Evolutionary conservation across 495 filamentous ascomycete genomes (phyloP).

Genomic region (Tuber indicum): DNA sequence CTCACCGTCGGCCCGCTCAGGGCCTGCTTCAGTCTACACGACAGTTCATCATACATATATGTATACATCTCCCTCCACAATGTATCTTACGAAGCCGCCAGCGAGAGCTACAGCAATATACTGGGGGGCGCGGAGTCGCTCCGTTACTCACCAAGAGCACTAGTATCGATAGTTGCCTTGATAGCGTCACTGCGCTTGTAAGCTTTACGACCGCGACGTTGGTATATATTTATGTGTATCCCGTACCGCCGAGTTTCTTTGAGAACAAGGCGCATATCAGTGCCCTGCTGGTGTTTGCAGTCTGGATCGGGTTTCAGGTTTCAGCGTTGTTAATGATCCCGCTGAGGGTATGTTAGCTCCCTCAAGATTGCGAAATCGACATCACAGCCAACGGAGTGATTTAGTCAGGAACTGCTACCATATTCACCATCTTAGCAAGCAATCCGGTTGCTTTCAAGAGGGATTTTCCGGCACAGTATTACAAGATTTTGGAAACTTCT

Average conservation of each 20-base stretch:
- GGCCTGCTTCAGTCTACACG: not conserved
- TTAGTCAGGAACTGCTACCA: not conserved
- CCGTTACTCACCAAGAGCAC: not conserved
- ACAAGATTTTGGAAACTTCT: not conserved
- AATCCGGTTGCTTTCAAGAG: not conserved
- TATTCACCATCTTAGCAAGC: not conserved
- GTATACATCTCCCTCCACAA: not conserved
- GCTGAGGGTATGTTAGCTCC: not conserved
- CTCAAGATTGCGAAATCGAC: not conserved
- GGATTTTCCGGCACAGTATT: not conserved
- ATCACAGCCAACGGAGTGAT: not conserved
- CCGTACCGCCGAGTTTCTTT: not conserved
- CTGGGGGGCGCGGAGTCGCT: not conserved
- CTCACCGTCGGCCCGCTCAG: not conserved
- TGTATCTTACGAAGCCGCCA: not conserved
- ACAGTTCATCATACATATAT: not conserved
- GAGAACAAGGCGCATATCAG: not conserved
- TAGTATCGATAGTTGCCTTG: not conserved
- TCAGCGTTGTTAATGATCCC: not conserved
- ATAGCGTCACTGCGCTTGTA: not conserved
- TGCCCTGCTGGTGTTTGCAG: not conserved
- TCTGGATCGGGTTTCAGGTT: not conserved
- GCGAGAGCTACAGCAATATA: not conserved
- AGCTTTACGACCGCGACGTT: not conserved
- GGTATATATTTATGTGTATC: not conserved